Evolutionary conservation across 805 yeast species (phyloP).

Genomic region (Ogataea kodamae): DNA sequence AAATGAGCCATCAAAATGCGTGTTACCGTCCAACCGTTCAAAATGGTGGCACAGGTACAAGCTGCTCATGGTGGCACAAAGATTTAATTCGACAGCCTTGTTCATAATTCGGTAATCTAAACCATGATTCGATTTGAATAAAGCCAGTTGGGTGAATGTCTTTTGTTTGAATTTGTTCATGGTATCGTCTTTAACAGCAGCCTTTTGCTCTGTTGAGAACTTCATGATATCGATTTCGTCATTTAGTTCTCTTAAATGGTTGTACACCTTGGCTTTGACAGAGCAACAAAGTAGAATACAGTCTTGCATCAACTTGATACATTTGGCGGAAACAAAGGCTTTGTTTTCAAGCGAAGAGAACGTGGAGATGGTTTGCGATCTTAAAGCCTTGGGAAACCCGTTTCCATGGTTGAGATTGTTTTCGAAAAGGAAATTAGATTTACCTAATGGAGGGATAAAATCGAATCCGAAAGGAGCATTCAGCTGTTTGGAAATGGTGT

Average conservation of each 20-base stretch:
- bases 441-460: conserved; percentile 30
- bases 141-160: conserved; percentile 25
- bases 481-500: conserved; percentile 15
- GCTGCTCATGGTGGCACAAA: conserved; percentile 22
- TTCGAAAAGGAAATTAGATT: conserved; percentile 27
- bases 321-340: conserved; percentile 8
- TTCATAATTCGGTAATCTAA: conserved; percentile 27
- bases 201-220: conserved; percentile 17
- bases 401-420: conserved; percentile 18
- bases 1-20: conserved; percentile 6
- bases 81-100: conserved; percentile 22
- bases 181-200: conserved; percentile 11
- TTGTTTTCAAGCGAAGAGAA: conserved; percentile 14
- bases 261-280: conserved; percentile 32
- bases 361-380: conserved; percentile 10
- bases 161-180: conserved; percentile 23
- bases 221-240: conserved; percentile 20
- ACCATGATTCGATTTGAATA: conserved; percentile 26
- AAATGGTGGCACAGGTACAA: conserved; percentile 22
- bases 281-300: conserved; percentile 34
- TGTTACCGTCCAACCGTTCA: conserved; percentile 12
- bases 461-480: conserved; percentile 24
- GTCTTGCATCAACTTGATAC: conserved; percentile 21
- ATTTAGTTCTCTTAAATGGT: conserved; percentile 17
- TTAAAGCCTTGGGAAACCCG: conserved; percentile 8